Percentiles rank a stretch among this genome's conserved stretches.
phyloP scores from a whole-genome alignment of 2,329 filamentous ascomycete species.

The Chaetomium sp. region DNA sequence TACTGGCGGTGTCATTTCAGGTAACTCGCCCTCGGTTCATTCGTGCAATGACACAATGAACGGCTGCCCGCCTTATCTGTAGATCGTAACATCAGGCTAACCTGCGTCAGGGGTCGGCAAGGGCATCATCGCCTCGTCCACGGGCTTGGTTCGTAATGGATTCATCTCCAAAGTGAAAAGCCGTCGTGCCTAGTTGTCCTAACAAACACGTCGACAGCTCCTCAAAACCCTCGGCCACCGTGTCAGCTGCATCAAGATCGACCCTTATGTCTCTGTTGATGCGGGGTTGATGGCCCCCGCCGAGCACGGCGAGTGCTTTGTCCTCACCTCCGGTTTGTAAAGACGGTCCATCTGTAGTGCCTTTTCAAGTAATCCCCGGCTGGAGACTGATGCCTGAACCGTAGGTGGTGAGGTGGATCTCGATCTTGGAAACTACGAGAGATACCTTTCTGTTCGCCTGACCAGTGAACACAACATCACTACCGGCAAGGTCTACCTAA shows the following conservation, averaged over 20 bases:
- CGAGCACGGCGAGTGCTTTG: slow-evolving; percentile 78
- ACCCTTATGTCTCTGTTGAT: slow-evolving; percentile 71
- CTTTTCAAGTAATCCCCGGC: too few relatives aligned
- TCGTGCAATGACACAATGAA: background rate
- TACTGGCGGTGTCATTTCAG: slow-evolving; percentile 19
- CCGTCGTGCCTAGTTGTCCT: background rate
- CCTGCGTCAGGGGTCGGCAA: slow-evolving; percentile 14
- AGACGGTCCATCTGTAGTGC: background rate
- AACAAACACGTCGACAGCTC: slow-evolving; percentile 32
- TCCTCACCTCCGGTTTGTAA: slow-evolving; percentile 41
- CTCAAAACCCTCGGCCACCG: slow-evolving; percentile 76
- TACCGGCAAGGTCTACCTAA: slow-evolving; percentile 90
- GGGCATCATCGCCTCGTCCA: slow-evolving; percentile 18
- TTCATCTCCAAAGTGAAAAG: background rate
- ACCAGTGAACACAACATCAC: slow-evolving; percentile 92
- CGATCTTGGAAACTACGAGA: slow-evolving; percentile 53
- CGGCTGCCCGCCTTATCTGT: background rate
- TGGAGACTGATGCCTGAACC: too few relatives aligned
- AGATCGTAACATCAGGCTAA: slow-evolving; percentile 3
- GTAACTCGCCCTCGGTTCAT: background rate
- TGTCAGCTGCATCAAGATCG: slow-evolving; percentile 49
- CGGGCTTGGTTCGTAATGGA: slow-evolving; percentile 13
- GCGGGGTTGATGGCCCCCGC: slow-evolving; percentile 53
- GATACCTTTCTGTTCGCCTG: slow-evolving; percentile 46
- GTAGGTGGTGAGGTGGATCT: slow-evolving; percentile 37